phyloP scores from a whole-genome alignment of 768 basidiomycete species.

The Mycena galopus region DNA sequence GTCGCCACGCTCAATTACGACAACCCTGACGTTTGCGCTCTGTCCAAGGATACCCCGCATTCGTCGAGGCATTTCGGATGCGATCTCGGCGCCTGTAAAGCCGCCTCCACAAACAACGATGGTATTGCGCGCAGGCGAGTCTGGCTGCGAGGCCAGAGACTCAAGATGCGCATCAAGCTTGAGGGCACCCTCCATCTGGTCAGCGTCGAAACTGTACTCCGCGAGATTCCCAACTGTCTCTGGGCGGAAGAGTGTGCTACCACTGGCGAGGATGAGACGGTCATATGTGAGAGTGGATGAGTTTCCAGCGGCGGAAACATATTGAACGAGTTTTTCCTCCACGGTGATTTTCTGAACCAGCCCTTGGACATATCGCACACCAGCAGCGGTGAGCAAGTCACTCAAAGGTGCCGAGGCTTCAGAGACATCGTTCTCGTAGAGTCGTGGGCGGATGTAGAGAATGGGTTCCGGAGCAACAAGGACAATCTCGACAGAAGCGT shows the following conservation, averaged over 20 bases:
- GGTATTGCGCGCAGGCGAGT: conserved; percentile 38
- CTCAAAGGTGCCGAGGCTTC: conserved; percentile 29
- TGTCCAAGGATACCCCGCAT: conserved; percentile 37
- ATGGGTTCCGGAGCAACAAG: conserved; percentile 41
- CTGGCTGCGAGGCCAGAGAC: conserved; percentile 29
- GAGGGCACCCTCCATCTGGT: conserved; percentile 34
- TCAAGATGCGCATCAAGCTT: conserved; percentile 38
- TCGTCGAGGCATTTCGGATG: conserved; percentile 37
- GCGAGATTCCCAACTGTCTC: conserved; percentile 26
- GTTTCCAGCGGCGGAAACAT: conserved; percentile 16
- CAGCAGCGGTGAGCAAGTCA: conserved; percentile 24
- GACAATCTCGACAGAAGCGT: conserved; percentile 29
- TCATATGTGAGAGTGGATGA: conserved; percentile 30
- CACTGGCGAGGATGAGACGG: conserved; percentile 39
- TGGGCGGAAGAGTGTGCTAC: conserved; percentile 38
- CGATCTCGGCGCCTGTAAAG: conserved; percentile 40
- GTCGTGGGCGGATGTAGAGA: conserved; percentile 37
- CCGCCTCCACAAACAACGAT: conserved; percentile 39
- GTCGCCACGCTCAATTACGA: conserved; percentile 31
- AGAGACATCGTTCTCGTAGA: conserved; percentile 39
- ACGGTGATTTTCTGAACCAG: conserved; percentile 28
- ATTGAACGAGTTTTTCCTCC: conserved; percentile 27
- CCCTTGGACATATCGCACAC: conserved; percentile 35
- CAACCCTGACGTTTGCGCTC: conserved; percentile 27
- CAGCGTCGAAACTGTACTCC: conserved; percentile 36